Percentiles rank a stretch among this genome's conserved stretches.
phyloP scores from a whole-genome alignment of 352 stramenopile species.

The Halophytophthora polymorphica region DNA sequence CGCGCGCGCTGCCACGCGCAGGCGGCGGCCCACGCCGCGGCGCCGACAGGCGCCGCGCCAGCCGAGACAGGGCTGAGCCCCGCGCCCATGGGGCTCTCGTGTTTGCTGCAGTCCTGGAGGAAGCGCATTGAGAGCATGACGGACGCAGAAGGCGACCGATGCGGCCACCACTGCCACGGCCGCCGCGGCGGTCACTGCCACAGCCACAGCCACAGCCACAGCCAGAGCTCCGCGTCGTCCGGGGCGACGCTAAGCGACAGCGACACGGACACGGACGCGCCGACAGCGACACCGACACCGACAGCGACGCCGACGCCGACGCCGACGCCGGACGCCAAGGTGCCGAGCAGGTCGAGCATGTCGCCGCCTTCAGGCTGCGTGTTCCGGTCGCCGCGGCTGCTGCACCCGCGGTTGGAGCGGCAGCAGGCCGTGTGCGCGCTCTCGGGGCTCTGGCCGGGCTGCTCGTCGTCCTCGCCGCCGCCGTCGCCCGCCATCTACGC shows the following conservation, averaged over 20 bases:
- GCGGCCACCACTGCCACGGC: not conserved
- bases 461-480: conserved; percentile 11
- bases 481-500: conserved; percentile 26
- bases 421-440: conserved; percentile 24
- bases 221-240: not conserved
- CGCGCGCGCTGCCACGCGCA: conserved; percentile 12
- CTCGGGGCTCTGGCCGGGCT: conserved; percentile 24
- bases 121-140: conserved; percentile 32
- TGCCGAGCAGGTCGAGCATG: conserved; percentile 2
- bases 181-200: not conserved
- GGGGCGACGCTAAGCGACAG: too few species aligned
- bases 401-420: conserved; percentile 26
- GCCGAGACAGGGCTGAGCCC: not conserved
- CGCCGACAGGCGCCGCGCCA: not conserved
- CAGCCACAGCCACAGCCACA: not conserved
- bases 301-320: conserved; percentile 3
- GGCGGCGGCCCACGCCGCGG: not conserved
- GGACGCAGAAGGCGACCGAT: not conserved
- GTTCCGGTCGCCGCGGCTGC: conserved; percentile 11
- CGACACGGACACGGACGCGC: too few species aligned
- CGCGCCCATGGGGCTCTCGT: conserved; percentile 8
- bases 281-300: not conserved
- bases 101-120: conserved; percentile 25
- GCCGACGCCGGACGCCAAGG: not conserved
- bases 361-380: conserved; percentile 2